These are phyloP conservation scores for Phytophthora podocarpi DNA, from an alignment of 352 stramenopile species.

Conservation along the genomic window DNA sequence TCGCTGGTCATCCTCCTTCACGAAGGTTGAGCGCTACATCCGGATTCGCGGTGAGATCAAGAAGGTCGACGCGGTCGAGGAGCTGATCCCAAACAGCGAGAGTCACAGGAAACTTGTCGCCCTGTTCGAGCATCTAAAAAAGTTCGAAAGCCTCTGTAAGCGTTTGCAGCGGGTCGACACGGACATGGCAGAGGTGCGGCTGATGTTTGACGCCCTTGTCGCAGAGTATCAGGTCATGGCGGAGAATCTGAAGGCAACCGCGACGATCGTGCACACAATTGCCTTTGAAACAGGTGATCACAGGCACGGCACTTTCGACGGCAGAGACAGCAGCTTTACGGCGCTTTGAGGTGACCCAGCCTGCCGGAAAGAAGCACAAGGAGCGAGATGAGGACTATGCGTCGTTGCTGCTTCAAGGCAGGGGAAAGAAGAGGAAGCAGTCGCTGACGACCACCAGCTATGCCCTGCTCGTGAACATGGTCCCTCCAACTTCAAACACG, in stretches of 20 bases:
- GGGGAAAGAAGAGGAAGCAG: background rate
- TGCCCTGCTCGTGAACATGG: background rate
- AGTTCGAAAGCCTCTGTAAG: constrained; percentile 19
- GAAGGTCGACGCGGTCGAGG: too few relatives aligned
- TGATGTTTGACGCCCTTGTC: constrained; percentile 13
- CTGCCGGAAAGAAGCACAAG: background rate
- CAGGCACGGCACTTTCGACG: background rate
- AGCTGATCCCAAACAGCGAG: constrained; percentile 13
- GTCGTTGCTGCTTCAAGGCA: background rate
- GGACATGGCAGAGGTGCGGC: constrained; percentile 12
- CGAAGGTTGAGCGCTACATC: constrained; percentile 27
- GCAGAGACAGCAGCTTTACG: background rate
- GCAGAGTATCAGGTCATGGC: constrained; percentile 11
- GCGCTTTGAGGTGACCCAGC: background rate
- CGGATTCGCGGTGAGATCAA: constrained; percentile 20
- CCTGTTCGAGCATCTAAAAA: constrained; percentile 12
- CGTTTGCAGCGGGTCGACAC: constrained; percentile 1
- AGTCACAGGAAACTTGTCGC: constrained; percentile 12
- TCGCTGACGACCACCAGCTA: too few relatives aligned
- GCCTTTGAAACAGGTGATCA: constrained; percentile 3
- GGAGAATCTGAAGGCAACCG: background rate
- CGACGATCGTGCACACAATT: constrained; percentile 10
- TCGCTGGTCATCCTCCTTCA: constrained; percentile 24
- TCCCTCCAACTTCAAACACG: background rate
- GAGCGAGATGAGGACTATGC: background rate